Evolutionary conservation across 495 filamentous ascomycete genomes (phyloP).

Genomic region (Penicillium psychrofluorescens): DNA sequence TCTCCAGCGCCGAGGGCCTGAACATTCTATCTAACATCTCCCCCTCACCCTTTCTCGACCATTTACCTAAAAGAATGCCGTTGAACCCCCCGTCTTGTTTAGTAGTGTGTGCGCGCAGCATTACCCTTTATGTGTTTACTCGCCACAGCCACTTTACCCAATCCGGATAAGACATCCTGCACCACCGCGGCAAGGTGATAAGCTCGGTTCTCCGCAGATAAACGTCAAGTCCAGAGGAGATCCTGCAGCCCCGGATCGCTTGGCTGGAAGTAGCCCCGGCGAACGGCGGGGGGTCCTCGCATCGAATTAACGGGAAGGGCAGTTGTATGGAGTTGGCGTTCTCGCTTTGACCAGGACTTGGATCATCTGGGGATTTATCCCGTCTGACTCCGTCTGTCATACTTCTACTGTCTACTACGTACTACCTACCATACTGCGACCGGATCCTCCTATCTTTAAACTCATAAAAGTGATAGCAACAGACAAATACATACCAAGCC

Average conservation of each 20-base stretch:
- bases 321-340: slow-evolving; percentile 1
- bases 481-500: too few relatives aligned
- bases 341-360: not conserved
- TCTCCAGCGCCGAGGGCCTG: slow-evolving; percentile 38
- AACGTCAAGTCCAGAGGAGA: not conserved
- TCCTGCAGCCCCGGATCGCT: slow-evolving; percentile 14
- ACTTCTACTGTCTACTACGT: too few relatives aligned
- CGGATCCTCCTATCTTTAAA: too few relatives aligned
- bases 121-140: not conserved
- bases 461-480: too few relatives aligned
- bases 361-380: not conserved
- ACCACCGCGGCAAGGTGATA: slow-evolving; percentile 6
- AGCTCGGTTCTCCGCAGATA: slow-evolving; percentile 10
- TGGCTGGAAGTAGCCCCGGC: slow-evolving; percentile 8
- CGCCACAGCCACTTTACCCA: slow-evolving; percentile 10
- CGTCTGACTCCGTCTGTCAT: not conserved
- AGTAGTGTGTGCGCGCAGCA: not conserved
- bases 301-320: slow-evolving; percentile 27
- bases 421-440: too few relatives aligned
- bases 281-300: slow-evolving; percentile 10
- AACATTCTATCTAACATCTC: slow-evolving; percentile 4
- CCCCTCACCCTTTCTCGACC: not conserved
- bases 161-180: slow-evolving; percentile 19
- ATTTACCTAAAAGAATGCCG: not conserved
- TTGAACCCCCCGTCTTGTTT: not conserved